A percentile compares a stretch with the other conserved stretches of the same genome.
phyloP scores from a whole-genome alignment of 331 rosid genomes.

The Rhamnella rubrinervis region DNA sequence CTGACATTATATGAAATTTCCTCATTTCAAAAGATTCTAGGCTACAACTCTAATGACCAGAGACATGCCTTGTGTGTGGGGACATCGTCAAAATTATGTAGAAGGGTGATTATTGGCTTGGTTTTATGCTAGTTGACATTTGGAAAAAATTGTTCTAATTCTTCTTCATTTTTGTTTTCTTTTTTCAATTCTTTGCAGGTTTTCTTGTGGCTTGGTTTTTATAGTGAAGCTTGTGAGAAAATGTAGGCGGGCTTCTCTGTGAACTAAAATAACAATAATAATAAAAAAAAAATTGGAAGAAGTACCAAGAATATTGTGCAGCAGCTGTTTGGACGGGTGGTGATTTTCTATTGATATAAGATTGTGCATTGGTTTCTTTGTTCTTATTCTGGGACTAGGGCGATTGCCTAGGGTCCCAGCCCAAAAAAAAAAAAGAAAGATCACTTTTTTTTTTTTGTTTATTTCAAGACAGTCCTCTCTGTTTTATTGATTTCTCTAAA shows the following conservation, averaged over 20 bases:
- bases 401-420: too few species aligned
- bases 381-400: not conserved
- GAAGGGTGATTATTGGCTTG: too few species aligned
- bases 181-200: constrained; percentile 34
- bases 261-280: constrained; percentile 30
- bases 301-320: constrained; percentile 35
- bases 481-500: too few species aligned
- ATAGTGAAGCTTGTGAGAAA: constrained; percentile 65
- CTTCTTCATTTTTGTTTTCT: not conserved
- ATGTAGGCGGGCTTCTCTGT: constrained; percentile 44
- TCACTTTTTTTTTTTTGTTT: too few species aligned
- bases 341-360: constrained; percentile 18
- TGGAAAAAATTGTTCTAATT: not conserved
- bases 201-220: constrained; percentile 61
- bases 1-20: not conserved
- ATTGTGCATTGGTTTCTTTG: constrained; percentile 27
- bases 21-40: not conserved
- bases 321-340: constrained; percentile 46
- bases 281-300: constrained; percentile 24
- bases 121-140: not conserved
- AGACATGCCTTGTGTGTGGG: too few species aligned
- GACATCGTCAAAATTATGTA: too few species aligned
- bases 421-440: too few species aligned
- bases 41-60: too few species aligned
- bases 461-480: too few species aligned